Evolutionary conservation across 805 yeast species (phyloP), one percentile per base, ranked within the genome.

Genomic region (Saitoella complicata): DNA sequence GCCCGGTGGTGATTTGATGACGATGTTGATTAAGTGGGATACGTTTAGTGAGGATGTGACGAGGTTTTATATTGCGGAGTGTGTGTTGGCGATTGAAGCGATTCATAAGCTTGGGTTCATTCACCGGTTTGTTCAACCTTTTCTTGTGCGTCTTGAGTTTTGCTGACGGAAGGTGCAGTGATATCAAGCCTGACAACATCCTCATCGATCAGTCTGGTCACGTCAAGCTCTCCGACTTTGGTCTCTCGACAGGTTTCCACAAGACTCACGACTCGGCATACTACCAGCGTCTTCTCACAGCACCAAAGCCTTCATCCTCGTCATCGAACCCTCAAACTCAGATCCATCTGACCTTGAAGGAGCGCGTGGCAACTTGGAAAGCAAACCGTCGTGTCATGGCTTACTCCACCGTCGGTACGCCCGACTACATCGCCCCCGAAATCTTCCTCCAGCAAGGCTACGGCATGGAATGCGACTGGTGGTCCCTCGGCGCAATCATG

Each of bases 381-480:
- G 84, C 85, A 60, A 78, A 88, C 11, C 70, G 96, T 53, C 71
- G 96, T 51, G 62, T 86, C 45, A 85, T 87, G 95, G 95, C 95
- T 1, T 86, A 86, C 58, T 84, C 95, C 6, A 87, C 96, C 0
- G 96, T 86, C 32, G 96, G 96, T 40, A 86, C 96, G 0, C 96
- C 96, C 0, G 95, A 86, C 61, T 86, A 86, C 59, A 86, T 86
- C 61, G 95, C 95, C 1, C 96, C 96, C 0, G 96, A 86, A 59
- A 87, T 86, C 49, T 86, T 86, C 55, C 69, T 84, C 41, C 85
- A 85, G 55, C 91, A 86, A 65, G 96, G 96, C 5, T 86, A 86
- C 62, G 94, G 95, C 8, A 94, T 85, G 64, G 95, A 86, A 58
- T 86, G 96, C 64, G 96, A 86, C 62, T 86, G 96, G 96, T 86